Conservation (phyloP, 1,284 basidiomycete genomes). For the Sporisorium scitamineum region DNA sequence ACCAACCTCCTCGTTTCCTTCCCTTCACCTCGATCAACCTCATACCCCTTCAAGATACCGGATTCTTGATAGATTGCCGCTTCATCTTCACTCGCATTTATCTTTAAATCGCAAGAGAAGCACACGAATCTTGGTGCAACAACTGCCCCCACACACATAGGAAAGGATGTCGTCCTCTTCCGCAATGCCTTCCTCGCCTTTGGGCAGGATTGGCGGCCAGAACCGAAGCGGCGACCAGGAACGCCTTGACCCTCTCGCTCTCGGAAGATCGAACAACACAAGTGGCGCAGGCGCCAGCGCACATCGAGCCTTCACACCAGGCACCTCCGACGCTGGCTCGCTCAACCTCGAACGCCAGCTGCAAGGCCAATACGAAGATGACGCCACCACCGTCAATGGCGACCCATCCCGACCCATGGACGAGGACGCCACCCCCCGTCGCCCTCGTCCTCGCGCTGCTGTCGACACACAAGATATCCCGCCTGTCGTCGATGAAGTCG, state of each 20-base stretch:
- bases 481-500: conserved; percentile 88
- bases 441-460: conserved; percentile 47
- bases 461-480: conserved; percentile 75
- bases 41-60: neutral
- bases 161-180: conserved; percentile 50
- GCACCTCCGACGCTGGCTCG: conserved; percentile 44
- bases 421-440: conserved; percentile 40
- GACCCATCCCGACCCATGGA: conserved; percentile 40
- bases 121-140: neutral
- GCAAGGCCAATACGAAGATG: conserved; percentile 43
- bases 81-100: neutral
- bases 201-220: conserved; percentile 43
- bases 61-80: neutral
- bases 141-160: conserved; percentile 2
- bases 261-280: conserved; percentile 38
- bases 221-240: conserved; percentile 34
- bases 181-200: conserved; percentile 53
- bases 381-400: conserved; percentile 36
- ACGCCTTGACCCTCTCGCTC: conserved; percentile 43
- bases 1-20: neutral
- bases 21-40: neutral
- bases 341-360: conserved; percentile 44
- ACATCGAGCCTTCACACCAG: conserved; percentile 39
- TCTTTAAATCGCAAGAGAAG: neutral
- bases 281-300: conserved; percentile 32